These are phyloP conservation scores for Phyllosticta capitalensis DNA, from an alignment of 2,329 filamentous ascomycete species.

Conservation along the genomic window DNA sequence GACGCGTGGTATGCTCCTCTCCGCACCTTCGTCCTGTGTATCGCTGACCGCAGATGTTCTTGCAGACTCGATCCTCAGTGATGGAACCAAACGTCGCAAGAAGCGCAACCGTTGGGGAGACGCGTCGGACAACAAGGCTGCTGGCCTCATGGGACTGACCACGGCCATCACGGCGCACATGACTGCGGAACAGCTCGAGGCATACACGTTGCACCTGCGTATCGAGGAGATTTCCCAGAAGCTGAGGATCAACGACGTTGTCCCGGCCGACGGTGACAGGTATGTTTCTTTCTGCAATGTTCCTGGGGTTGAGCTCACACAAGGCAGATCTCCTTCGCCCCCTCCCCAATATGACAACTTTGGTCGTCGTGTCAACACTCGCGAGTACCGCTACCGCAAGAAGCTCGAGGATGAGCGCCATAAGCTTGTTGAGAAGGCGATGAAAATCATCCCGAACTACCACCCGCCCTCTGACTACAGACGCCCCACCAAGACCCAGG, in stretches of 20 bases:
- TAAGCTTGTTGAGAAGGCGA: constrained; percentile 96
- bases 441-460: constrained; percentile 99
- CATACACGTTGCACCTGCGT: constrained; percentile 89
- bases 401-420: constrained; percentile 96
- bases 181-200: constrained; percentile 96
- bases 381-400: constrained; percentile 98
- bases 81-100: constrained; percentile 83
- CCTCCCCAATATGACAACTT: constrained; percentile 98
- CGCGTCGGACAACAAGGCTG: constrained; percentile 95
- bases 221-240: constrained; percentile 99
- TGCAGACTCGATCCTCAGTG: constrained; percentile 32
- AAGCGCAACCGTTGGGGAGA: constrained; percentile 99
- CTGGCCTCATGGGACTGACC: constrained; percentile 91
- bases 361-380: constrained; percentile 96
- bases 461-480: constrained; percentile 97
- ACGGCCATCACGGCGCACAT: constrained; percentile 96
- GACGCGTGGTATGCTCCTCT: constrained; percentile 42
- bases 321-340: constrained; percentile 77
- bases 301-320: constrained; percentile 12
- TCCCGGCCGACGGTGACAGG: constrained; percentile 93
- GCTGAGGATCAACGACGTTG: constrained; percentile 96
- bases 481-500: constrained; percentile 97
- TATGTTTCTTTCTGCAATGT: constrained; percentile 38
- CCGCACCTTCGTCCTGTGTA: not conserved
- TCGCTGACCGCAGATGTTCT: not conserved